Conservation (phyloP, 495 filamentous ascomycete genomes). For the Copromyces sp. region DNA sequence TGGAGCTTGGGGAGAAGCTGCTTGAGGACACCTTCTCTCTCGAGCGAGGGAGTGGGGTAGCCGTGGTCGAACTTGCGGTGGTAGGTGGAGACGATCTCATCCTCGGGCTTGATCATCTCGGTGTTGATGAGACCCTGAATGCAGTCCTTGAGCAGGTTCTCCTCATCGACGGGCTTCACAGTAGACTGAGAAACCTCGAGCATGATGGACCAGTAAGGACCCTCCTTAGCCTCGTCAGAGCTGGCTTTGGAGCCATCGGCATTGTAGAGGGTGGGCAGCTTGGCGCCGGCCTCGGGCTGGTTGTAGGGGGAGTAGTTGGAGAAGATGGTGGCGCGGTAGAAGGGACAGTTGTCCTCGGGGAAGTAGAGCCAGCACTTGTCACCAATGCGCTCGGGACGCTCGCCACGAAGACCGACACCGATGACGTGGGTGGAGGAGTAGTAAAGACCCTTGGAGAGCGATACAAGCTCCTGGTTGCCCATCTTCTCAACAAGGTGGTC, state of each 20-base stretch:
- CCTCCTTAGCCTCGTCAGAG: conserved; percentile 58
- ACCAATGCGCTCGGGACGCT: conserved; percentile 89
- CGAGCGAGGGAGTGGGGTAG: conserved; percentile 90
- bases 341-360: conserved; percentile 97
- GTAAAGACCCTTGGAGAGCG: conserved; percentile 83
- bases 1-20: conserved; percentile 87
- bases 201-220: conserved; percentile 99
- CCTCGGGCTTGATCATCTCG: conserved; percentile 77
- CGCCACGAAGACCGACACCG: conserved; percentile 86
- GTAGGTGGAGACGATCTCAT: conserved; percentile 98
- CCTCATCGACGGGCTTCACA: conserved; percentile 84
- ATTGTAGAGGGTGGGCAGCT: conserved; percentile 77
- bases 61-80: conserved; percentile 98
- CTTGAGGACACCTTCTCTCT: conserved; percentile 91
- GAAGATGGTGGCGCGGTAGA: conserved; percentile 99
- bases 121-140: conserved; percentile 98
- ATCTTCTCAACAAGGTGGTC: conserved; percentile 82
- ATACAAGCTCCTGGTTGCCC: conserved; percentile 71
- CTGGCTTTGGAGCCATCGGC: conserved; percentile 73
- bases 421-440: conserved; percentile 97
- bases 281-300: conserved; percentile 71
- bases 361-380: conserved; percentile 99
- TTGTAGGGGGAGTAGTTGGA: conserved; percentile 99
- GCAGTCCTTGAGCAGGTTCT: conserved; percentile 73
- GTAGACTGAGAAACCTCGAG: conserved; percentile 93